Conservation (phyloP, 1,284 basidiomycete species). For the Ustilago cynodontis region DNA sequence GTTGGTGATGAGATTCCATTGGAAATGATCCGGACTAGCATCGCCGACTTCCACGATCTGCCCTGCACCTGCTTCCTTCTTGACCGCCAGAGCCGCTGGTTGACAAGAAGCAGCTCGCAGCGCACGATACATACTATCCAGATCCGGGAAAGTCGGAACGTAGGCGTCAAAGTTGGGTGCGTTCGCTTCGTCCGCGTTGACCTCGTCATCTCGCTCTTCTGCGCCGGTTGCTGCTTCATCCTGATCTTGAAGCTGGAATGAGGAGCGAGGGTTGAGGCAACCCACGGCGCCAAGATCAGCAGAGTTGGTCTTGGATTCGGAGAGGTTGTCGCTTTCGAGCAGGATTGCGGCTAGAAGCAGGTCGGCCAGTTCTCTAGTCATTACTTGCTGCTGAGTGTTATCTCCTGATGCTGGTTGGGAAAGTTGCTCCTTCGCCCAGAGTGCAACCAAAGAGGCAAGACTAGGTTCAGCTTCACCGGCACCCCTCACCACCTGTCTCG, state of each 20-base stretch:
- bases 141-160: constrained; percentile 50
- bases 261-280: constrained; percentile 41
- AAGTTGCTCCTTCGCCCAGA: constrained; percentile 38
- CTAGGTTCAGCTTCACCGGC: constrained; percentile 34
- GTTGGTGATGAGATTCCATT: constrained; percentile 53
- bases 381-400: not conserved
- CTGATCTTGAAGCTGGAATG: constrained; percentile 34
- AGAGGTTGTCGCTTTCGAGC: constrained; percentile 41
- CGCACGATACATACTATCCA: constrained; percentile 44
- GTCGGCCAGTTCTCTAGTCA: constrained; percentile 38
- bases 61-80: not conserved
- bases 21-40: constrained; percentile 30
- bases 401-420: not conserved
- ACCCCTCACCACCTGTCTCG: constrained; percentile 11
- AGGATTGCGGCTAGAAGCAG: constrained; percentile 41
- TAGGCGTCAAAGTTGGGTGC: constrained; percentile 38
- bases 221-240: constrained; percentile 12
- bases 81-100: constrained; percentile 1
- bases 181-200: constrained; percentile 40
- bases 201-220: constrained; percentile 9
- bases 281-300: constrained; percentile 51
- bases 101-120: constrained; percentile 27
- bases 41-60: not conserved
- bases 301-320: constrained; percentile 41
- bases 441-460: constrained; percentile 40